Conservation (phyloP, 2,329 filamentous ascomycete genomes). For the Alternaria novae-zelandiae region DNA sequence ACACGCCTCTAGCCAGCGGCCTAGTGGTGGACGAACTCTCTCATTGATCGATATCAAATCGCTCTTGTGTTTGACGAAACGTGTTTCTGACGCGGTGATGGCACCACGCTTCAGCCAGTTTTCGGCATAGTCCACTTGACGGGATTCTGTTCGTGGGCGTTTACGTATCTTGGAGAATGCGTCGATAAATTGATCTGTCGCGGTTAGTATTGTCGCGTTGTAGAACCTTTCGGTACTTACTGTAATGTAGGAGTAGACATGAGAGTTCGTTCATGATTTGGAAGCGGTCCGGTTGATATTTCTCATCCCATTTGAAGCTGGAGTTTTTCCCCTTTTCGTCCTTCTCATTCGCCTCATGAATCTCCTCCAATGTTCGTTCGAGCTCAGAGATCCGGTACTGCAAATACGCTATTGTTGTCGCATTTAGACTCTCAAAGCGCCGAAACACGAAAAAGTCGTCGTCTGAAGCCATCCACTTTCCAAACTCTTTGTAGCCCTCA, state of each 20-base stretch:
- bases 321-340: slow-evolving; percentile 9
- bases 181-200: no score
- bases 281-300: slow-evolving; percentile 7
- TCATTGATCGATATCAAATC: slow-evolving; percentile 28
- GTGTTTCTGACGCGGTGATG: slow-evolving; percentile 12
- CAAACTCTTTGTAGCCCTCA: slow-evolving; percentile 34
- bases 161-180: no score
- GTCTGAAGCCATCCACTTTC: slow-evolving; percentile 38
- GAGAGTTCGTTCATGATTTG: slow-evolving; percentile 23
- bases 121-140: slow-evolving; percentile 18
- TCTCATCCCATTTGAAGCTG: slow-evolving; percentile 24
- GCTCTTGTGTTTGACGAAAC: slow-evolving; percentile 13
- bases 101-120: slow-evolving; percentile 18
- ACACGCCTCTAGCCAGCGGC: neutral
- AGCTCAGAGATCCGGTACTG: slow-evolving; percentile 26
- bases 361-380: slow-evolving; percentile 14
- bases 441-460: slow-evolving; percentile 41
- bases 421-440: slow-evolving; percentile 34
- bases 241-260: neutral
- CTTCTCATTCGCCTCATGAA: neutral
- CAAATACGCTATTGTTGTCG: slow-evolving; percentile 29
- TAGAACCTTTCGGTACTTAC: no score
- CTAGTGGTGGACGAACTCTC: neutral
- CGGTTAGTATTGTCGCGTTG: no score
- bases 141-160: neutral